Evolutionary conservation across 805 yeast genomes (phyloP), one percentile per base, ranked within the genome.

Genomic region (Metschnikowia orientalis): DNA sequence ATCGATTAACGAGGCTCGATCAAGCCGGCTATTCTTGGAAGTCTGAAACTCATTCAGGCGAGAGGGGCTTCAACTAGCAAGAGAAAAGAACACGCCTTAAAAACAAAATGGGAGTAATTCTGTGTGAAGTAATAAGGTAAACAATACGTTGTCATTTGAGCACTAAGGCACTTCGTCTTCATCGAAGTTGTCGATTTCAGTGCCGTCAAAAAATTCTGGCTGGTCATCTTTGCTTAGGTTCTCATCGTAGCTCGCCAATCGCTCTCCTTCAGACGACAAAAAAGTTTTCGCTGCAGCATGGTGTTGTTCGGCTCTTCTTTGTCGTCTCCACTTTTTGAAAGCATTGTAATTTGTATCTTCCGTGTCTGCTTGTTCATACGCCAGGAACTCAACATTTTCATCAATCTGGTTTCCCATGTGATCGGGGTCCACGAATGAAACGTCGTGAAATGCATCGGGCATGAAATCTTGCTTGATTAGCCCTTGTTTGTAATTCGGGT

Each of bases 401-500:
- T 53, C 57, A 11, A 16, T 18, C 15, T 14, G 17, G 2, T 23
- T 23, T 5, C 89, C 89, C 15, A 81, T 56, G 51, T 80, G 85
- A 6, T 63, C 49, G 1, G 74, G 75, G 9, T 64, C 73, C 28
- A 83, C 59, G 45, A 86, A 76, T 32, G 59, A 63, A 23, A 66
- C 40, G 5, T 49, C 59, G 3, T 47, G 49, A 7, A 48, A 42
- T 16, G 69, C 80, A 6, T 67, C 63, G 0, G 97, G 97, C 49
- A 90, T 63, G 51, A 84, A 87, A 8, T 67, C 71, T 55, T 92
- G 98, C 25, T 62, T 53, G 4, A 84, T 92, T 32, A 63, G 54
- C 0, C 97, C 97, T 36, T 79, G 75, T 28, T 62, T 61, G 54
- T 54, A 94, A 43, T 77, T 71, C 0, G 98, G 98, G 47, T 88